Percentiles rank a stretch among this genome's conserved stretches.
Evolutionary conservation across 192 early-diverging fungal species (phyloP).

Genomic region (Entomortierella lignicola): DNA sequence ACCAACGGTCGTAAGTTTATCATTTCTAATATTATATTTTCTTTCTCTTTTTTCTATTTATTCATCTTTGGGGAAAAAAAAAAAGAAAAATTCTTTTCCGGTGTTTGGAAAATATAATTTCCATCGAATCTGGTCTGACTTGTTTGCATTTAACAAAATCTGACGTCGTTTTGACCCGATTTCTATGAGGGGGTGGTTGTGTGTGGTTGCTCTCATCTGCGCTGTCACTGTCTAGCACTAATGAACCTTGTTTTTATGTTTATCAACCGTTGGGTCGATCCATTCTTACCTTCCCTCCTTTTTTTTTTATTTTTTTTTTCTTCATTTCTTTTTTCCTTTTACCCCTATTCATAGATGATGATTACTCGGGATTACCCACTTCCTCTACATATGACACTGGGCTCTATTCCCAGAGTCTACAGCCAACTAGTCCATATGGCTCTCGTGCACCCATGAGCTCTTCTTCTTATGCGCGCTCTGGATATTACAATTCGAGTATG

Average conservation of each 20-base stretch:
- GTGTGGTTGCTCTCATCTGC: conserved; percentile 2
- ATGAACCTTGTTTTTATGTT: conserved; percentile 1
- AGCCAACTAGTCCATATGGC: conserved; percentile 31
- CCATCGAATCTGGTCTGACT: too few species aligned
- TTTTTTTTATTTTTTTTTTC: too few species aligned
- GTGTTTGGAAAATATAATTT: conserved; percentile 53
- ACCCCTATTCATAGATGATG: conserved; percentile 17
- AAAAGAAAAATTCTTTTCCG: too few species aligned
- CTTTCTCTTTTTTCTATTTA: neutral
- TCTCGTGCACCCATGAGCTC: conserved; percentile 29
- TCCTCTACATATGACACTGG: conserved; percentile 28
- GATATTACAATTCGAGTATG: conserved; percentile 47
- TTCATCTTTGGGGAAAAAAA: neutral
- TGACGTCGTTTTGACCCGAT: conserved; percentile 16
- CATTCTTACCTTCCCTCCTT: neutral
- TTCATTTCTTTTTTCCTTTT: too few species aligned
- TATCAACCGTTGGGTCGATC: neutral
- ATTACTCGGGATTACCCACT: conserved; percentile 23
- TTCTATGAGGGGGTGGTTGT: neutral
- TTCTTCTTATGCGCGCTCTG: conserved; percentile 25
- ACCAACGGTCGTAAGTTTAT: conserved; percentile 33
- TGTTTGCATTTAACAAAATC: neutral
- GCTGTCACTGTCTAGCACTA: conserved; percentile 14
- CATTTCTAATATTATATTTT: too few species aligned
- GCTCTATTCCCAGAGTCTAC: conserved; percentile 41